Conservation (phyloP, 495 filamentous ascomycete genomes). For the Podospora anserina region DNA sequence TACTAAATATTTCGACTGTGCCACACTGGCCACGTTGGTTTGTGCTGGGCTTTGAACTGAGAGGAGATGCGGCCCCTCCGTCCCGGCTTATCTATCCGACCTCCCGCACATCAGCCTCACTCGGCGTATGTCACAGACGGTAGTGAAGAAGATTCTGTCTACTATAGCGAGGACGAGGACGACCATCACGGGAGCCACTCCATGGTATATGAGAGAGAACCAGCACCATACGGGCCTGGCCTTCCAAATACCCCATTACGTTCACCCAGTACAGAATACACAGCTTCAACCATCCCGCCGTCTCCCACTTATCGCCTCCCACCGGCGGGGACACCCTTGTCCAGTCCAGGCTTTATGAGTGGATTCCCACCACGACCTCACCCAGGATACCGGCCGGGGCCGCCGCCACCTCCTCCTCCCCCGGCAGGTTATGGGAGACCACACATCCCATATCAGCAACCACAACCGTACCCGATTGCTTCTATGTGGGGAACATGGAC, state of each 20-base stretch:
- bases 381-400: background rate
- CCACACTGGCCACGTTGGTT: background rate
- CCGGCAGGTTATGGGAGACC: background rate
- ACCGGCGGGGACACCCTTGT: background rate
- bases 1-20: background rate
- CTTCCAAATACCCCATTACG: background rate
- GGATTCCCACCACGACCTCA: background rate
- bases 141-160: background rate
- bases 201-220: background rate
- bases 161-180: background rate
- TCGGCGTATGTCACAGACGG: background rate
- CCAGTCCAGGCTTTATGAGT: background rate
- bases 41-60: background rate
- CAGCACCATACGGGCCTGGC: background rate
- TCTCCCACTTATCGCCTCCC: background rate
- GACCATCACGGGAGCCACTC: background rate
- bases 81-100: background rate
- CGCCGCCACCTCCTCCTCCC: too few species aligned
- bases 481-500: background rate
- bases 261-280: background rate
- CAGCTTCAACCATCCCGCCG: background rate
- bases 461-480: background rate
- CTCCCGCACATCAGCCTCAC: background rate
- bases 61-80: background rate
- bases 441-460: background rate